Conservation (phyloP, 306 rosid species). For the Lotus japonicus region DNA sequence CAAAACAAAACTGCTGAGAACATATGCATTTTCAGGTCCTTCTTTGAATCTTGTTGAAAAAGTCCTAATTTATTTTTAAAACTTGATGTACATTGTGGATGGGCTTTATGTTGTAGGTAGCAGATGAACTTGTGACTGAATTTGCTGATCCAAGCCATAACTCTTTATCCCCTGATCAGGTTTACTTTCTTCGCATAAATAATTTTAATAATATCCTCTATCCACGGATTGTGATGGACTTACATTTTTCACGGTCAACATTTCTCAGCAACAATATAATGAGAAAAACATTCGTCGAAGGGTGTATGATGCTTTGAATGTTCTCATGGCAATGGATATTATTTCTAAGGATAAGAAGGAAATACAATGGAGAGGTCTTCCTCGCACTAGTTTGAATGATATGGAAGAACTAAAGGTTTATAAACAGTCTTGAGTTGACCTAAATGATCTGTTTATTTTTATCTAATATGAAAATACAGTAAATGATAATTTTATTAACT, state of each 20-base stretch:
- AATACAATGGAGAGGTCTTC: conserved; percentile 98
- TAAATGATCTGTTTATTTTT: neutral
- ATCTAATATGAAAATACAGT: neutral
- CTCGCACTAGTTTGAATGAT: conserved; percentile 81
- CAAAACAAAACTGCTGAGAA: neutral
- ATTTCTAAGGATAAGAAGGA: conserved; percentile 95
- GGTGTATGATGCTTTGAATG: conserved; percentile 98
- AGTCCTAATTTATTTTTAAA: conserved; percentile 6
- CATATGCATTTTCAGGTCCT: neutral
- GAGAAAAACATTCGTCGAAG: conserved; percentile 95
- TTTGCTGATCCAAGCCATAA: conserved; percentile 75
- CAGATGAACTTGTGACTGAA: conserved; percentile 98
- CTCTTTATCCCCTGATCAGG: conserved; percentile 90
- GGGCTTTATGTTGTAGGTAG: conserved; percentile 56
- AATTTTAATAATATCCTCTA: conserved; percentile 1
- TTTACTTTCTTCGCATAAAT: conserved; percentile 17
- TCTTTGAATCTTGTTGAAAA: neutral
- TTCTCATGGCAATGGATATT: conserved; percentile 98
- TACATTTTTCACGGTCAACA: neutral
- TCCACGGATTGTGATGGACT: neutral
- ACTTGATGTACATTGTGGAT: conserved; percentile 11
- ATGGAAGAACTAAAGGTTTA: conserved; percentile 91
- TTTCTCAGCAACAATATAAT: conserved; percentile 92
- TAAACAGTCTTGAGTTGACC: conserved; percentile 8
- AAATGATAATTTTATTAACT: conserved; percentile 14